A percentile compares a stretch with the other conserved stretches of the same genome.
Conservation (phyloP, 78 protist species). For the Trichosphaerium sp. region DNA sequence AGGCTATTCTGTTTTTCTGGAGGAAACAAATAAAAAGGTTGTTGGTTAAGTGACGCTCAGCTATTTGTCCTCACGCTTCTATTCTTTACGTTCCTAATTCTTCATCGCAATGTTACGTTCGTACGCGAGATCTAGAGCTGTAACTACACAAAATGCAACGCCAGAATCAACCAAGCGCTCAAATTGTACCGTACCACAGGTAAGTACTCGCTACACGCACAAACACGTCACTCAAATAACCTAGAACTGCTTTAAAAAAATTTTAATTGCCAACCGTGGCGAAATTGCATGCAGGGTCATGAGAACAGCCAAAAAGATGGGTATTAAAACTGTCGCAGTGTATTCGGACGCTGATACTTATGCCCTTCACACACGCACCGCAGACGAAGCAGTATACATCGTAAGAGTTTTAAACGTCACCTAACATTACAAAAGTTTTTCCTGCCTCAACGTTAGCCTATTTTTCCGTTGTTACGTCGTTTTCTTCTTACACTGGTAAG, state of each 20-base stretch:
- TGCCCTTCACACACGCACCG: conserved; percentile 58
- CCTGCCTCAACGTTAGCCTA: neutral
- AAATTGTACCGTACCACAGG: too few relatives aligned
- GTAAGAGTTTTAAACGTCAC: neutral
- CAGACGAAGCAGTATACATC: conserved; percentile 74
- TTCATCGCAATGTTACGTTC: too few relatives aligned
- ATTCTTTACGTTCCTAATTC: too few relatives aligned
- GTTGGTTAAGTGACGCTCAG: too few relatives aligned
- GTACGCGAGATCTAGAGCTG: too few relatives aligned
- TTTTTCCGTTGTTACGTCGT: neutral
- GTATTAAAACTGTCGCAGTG: conserved; percentile 92
- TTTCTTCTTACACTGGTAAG: neutral
- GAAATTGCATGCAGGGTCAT: conserved; percentile 96
- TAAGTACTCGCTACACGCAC: too few relatives aligned
- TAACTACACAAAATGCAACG: too few relatives aligned
- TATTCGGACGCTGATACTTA: conserved; percentile 80
- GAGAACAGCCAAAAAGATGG: conserved; percentile 76
- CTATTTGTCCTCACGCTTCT: too few relatives aligned
- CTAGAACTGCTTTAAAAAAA: conserved; percentile 81
- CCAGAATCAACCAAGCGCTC: too few relatives aligned
- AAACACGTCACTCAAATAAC: too few relatives aligned
- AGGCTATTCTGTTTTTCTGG: too few relatives aligned
- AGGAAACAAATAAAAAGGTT: too few relatives aligned
- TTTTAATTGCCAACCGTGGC: conserved; percentile 94
- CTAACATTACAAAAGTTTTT: neutral